Evolutionary conservation across 768 basidiomycete genomes (phyloP).

Genomic region (Tricholoma sp.): DNA sequence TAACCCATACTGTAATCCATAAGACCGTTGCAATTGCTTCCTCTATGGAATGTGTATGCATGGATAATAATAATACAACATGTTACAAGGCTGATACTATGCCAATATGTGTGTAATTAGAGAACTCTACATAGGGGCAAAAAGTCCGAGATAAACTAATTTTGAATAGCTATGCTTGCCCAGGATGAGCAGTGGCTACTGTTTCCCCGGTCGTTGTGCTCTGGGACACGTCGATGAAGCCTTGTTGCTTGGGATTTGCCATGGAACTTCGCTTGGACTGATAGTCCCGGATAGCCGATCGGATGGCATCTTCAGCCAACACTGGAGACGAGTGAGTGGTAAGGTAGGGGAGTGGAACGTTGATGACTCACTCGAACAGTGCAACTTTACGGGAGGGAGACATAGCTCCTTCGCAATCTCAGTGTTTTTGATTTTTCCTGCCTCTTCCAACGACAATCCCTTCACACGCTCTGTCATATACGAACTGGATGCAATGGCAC

Average conservation of each 20-base stretch:
- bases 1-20: slow-evolving; percentile 2
- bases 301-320: slow-evolving; percentile 98
- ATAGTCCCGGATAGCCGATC: slow-evolving; percentile 96
- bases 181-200: slow-evolving; percentile 45
- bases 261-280: slow-evolving; percentile 68
- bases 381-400: slow-evolving; percentile 93
- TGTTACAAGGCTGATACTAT: slow-evolving; percentile 13
- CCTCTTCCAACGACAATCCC: slow-evolving; percentile 90
- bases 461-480: slow-evolving; percentile 99
- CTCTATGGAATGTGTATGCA: slow-evolving; percentile 14
- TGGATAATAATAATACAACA: slow-evolving; percentile 26
- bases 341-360: neutral
- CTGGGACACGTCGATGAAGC: slow-evolving; percentile 69
- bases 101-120: slow-evolving; percentile 12
- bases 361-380: slow-evolving; percentile 75
- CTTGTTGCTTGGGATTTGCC: slow-evolving; percentile 47
- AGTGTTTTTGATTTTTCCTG: slow-evolving; percentile 96
- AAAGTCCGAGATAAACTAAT: slow-evolving; percentile 3
- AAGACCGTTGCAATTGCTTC: neutral
- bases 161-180: slow-evolving; percentile 22
- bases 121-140: slow-evolving; percentile 1
- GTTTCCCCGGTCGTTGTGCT: slow-evolving; percentile 49
- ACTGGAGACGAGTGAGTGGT: slow-evolving; percentile 38
- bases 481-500: slow-evolving; percentile 94
- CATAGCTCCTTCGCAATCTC: slow-evolving; percentile 98